Evolutionary conservation across 164 flowering plant genomes (phyloP).

Genomic region (Akebia trifoliata): DNA sequence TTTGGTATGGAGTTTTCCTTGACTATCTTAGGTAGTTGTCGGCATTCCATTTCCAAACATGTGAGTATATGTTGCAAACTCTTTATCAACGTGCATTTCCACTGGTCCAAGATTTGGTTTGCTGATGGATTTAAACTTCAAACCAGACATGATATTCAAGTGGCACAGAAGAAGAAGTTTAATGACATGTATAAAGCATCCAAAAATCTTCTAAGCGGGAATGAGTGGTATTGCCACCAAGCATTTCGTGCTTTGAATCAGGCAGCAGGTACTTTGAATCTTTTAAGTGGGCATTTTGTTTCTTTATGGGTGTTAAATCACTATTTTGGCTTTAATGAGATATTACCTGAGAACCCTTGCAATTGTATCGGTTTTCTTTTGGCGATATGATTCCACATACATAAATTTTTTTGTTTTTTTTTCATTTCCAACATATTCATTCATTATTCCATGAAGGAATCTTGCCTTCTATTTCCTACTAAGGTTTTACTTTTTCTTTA

Average conservation of each 20-base stretch:
- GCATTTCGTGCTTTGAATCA: constrained; percentile 98
- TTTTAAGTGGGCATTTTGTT: too few relatives aligned
- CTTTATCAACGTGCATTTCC: not conserved
- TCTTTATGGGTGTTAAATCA: too few relatives aligned
- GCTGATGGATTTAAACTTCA: constrained; percentile 15
- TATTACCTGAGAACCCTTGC: too few relatives aligned
- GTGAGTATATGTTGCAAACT: constrained; percentile 39
- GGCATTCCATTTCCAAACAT: constrained; percentile 95
- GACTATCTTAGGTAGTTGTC: constrained; percentile 66
- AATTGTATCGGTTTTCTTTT: too few relatives aligned
- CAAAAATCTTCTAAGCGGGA: constrained; percentile 76
- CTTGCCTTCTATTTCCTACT: too few relatives aligned
- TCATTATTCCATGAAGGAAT: too few relatives aligned
- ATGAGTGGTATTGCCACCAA: constrained; percentile 91
- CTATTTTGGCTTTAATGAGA: too few relatives aligned
- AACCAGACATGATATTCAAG: constrained; percentile 72
- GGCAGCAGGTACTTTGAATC: constrained; percentile 62
- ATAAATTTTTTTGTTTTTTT: too few relatives aligned
- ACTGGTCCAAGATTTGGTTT: not conserved
- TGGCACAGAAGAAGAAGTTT: constrained; percentile 74
- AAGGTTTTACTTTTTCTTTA: too few relatives aligned
- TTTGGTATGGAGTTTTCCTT: constrained; percentile 26
- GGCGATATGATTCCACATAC: too few relatives aligned
- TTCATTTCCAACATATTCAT: too few relatives aligned
- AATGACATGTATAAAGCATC: constrained; percentile 71